A percentile compares a stretch with the other conserved stretches of the same genome.
Conservation (phyloP, 306 rosid species). For the Hippophae rhamnoides region DNA sequence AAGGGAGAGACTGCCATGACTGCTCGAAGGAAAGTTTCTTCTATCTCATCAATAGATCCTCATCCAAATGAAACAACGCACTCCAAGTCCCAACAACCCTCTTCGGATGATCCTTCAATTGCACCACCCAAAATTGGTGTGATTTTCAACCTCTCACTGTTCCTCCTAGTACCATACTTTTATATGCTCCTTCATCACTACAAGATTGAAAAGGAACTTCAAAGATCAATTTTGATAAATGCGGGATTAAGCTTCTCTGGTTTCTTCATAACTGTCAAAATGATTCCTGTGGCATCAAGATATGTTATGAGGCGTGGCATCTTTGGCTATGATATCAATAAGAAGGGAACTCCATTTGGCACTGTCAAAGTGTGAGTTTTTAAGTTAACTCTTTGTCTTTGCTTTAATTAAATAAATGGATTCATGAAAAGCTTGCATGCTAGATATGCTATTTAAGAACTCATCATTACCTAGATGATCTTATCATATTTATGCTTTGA, state of each 20-base stretch:
- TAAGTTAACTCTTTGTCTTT: not conserved
- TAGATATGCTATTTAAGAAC: no score
- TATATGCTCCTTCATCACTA: conserved; percentile 55
- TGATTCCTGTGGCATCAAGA: conserved; percentile 86
- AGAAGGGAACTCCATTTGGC: conserved; percentile 79
- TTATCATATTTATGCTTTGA: no score
- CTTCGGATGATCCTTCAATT: conserved; percentile 37
- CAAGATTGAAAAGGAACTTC: conserved; percentile 45
- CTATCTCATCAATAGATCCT: conserved; percentile 25
- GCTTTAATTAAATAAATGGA: not conserved
- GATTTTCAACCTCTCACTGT: conserved; percentile 50
- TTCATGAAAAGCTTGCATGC: no score
- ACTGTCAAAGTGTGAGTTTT: conserved; percentile 67
- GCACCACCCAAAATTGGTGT: conserved; percentile 63
- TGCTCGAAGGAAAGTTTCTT: conserved; percentile 60
- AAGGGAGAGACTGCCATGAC: conserved; percentile 38
- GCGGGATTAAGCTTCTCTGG: conserved; percentile 60
- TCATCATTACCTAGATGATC: no score
- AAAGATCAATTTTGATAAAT: conserved; percentile 63
- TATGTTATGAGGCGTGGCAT: conserved; percentile 61
- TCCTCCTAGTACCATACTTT: conserved; percentile 44
- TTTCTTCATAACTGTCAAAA: conserved; percentile 43
- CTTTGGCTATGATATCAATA: conserved; percentile 85
- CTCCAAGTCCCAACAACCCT: conserved; percentile 19
- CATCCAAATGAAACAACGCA: conserved; percentile 16